A percentile compares a stretch with the other conserved stretches of the same genome.
phyloP scores from a whole-genome alignment of 192 early-diverging fungal species.

The Coemansia sp. region DNA sequence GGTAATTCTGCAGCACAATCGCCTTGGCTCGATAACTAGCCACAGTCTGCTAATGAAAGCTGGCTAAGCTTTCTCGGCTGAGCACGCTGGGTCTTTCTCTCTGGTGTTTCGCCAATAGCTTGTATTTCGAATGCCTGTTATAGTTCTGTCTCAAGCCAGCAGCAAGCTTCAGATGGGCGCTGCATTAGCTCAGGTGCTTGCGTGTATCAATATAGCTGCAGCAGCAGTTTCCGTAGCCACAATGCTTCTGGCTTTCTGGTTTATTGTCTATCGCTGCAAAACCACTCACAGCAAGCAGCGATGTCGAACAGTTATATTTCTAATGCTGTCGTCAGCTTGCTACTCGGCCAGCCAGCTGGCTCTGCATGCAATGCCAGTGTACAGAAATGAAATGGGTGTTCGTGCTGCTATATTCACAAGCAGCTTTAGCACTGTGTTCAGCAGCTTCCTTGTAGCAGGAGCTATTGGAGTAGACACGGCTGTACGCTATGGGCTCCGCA shows the following conservation, averaged over 20 bases:
- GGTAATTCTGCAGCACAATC: too few relatives aligned
- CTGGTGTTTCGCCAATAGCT: too few relatives aligned
- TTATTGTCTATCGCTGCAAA: conserved; percentile 7
- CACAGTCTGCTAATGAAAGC: too few relatives aligned
- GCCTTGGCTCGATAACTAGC: too few relatives aligned
- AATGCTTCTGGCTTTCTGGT: conserved; percentile 18
- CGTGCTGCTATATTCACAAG: conserved; percentile 9
- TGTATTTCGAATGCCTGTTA: too few relatives aligned
- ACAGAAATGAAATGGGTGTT: background rate
- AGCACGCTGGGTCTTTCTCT: too few relatives aligned
- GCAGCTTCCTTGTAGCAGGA: conserved; percentile 18
- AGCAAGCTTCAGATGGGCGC: too few relatives aligned
- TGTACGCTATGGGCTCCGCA: conserved; percentile 38
- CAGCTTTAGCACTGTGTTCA: conserved; percentile 13
- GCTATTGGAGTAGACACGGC: conserved; percentile 26
- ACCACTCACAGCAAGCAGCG: conserved; percentile 17
- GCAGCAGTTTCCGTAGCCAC: conserved; percentile 3
- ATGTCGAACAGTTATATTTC: conserved; percentile 19
- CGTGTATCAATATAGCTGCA: conserved; percentile 7
- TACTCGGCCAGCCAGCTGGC: conserved; percentile 25
- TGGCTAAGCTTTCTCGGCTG: too few relatives aligned
- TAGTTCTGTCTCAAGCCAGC: too few relatives aligned
- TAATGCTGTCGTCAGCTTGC: conserved; percentile 14
- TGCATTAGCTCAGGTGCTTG: background rate
- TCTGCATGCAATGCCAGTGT: conserved; percentile 3